phyloP scores from a whole-genome alignment of 148 eudicot species.

The Simmondsia chinensis region DNA sequence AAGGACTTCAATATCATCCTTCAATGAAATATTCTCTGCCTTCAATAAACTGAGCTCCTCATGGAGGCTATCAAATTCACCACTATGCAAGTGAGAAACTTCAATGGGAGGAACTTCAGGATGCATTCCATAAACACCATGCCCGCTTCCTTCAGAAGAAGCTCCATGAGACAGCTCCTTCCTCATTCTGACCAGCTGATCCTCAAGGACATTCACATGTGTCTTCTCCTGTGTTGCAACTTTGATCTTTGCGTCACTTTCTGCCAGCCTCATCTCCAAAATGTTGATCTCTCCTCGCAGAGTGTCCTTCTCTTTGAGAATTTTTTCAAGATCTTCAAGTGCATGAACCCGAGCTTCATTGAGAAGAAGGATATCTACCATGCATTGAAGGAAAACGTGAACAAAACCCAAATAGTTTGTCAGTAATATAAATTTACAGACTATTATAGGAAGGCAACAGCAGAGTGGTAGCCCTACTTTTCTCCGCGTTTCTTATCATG shows the following conservation, averaged over 20 bases:
- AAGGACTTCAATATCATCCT: conserved; percentile 42
- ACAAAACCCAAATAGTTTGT: not conserved
- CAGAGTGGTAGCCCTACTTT: conserved; percentile 38
- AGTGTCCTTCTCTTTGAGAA: conserved; percentile 62
- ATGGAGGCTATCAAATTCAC: conserved; percentile 21
- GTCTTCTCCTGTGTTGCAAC: conserved; percentile 70
- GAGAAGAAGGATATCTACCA: conserved; percentile 71
- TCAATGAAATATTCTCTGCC: conserved; percentile 57
- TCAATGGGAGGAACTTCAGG: conserved; percentile 11
- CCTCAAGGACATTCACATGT: conserved; percentile 60
- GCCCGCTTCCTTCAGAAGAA: conserved; percentile 15
- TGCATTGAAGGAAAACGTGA: conserved; percentile 8
- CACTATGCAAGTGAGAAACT: conserved; percentile 16
- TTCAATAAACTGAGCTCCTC: conserved; percentile 60
- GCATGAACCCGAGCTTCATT: conserved; percentile 85
- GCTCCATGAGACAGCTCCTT: conserved; percentile 40
- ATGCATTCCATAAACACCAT: conserved; percentile 8
- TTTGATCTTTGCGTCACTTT: conserved; percentile 70
- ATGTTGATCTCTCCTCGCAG: conserved; percentile 64
- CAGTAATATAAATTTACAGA: conserved; percentile 1
- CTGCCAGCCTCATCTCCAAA: conserved; percentile 77
- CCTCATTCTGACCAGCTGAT: conserved; percentile 56
- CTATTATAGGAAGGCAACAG: not conserved
- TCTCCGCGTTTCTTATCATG: conserved; percentile 90
- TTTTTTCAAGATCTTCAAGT: conserved; percentile 62